Conservation (phyloP, 768 basidiomycete species). For the Leccinum truebloodii region DNA sequence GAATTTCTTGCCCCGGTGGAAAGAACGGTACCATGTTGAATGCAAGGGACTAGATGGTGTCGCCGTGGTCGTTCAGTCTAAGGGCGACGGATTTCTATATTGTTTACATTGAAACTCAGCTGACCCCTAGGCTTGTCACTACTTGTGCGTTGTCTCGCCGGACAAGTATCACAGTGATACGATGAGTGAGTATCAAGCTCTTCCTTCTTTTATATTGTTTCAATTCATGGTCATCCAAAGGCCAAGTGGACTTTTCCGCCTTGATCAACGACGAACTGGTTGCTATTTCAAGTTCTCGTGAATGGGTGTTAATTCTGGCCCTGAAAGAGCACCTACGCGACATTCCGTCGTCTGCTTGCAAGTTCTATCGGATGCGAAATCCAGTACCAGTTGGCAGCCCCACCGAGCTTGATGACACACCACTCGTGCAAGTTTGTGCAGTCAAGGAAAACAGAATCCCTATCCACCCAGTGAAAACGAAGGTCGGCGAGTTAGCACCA, state of each 20-base stretch:
- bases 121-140: no score
- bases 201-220: not conserved
- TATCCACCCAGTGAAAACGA: not conserved
- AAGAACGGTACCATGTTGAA: no score
- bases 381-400: not conserved
- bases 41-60: no score
- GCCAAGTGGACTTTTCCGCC: no score
- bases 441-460: not conserved
- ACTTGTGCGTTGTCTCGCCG: no score
- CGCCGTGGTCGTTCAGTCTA: no score
- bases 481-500: not conserved
- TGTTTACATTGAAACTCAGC: no score
- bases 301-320: no score
- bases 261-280: not conserved
- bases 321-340: not conserved
- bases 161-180: not conserved
- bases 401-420: not conserved
- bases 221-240: not conserved
- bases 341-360: not conserved
- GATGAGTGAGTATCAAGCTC: not conserved
- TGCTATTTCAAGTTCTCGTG: not conserved
- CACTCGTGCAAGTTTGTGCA: not conserved
- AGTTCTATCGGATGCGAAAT: not conserved
- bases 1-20: no score
- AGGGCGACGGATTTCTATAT: no score